Conservation (phyloP, 257 asterid species). For the Lantana camara region DNA sequence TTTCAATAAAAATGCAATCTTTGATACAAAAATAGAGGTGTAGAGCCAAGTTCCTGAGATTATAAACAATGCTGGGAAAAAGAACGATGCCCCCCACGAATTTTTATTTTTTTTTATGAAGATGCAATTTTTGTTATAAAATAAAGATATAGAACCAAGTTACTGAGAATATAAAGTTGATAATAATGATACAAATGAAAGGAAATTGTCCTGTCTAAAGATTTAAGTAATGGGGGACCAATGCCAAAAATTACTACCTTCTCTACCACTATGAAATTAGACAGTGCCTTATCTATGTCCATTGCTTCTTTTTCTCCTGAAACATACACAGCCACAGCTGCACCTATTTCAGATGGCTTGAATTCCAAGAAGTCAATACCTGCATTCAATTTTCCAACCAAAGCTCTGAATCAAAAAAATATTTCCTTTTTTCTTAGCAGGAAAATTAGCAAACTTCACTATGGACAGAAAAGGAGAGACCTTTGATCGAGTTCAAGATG, state of each 20-base stretch:
- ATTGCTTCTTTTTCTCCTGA: slow-evolving; percentile 42
- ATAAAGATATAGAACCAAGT: neutral
- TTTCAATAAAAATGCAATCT: neutral
- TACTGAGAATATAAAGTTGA: slow-evolving; percentile 2
- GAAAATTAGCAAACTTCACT: neutral
- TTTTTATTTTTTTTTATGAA: neutral
- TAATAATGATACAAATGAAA: slow-evolving; percentile 11
- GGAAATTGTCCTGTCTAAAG: slow-evolving; percentile 14
- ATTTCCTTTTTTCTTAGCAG: neutral
- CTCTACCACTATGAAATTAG: slow-evolving; percentile 44
- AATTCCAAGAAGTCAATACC: slow-evolving; percentile 85
- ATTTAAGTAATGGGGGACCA: slow-evolving; percentile 31
- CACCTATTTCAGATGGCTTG: slow-evolving; percentile 79
- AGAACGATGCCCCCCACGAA: slow-evolving; percentile 17
- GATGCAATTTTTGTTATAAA: neutral
- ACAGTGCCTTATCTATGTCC: slow-evolving; percentile 53
- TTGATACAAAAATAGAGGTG: too few species aligned
- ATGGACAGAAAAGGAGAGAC: slow-evolving; percentile 27
- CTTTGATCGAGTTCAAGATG: slow-evolving; percentile 57
- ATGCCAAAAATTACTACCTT: slow-evolving; percentile 47
- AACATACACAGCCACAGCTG: slow-evolving; percentile 68
- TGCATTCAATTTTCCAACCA: slow-evolving; percentile 58
- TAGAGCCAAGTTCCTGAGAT: neutral
- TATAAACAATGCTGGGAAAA: slow-evolving; percentile 54
- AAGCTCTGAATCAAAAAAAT: slow-evolving; percentile 24